Evolutionary conservation across 23 red algal species (phyloP).

Genomic region (Chondrus crispus): DNA sequence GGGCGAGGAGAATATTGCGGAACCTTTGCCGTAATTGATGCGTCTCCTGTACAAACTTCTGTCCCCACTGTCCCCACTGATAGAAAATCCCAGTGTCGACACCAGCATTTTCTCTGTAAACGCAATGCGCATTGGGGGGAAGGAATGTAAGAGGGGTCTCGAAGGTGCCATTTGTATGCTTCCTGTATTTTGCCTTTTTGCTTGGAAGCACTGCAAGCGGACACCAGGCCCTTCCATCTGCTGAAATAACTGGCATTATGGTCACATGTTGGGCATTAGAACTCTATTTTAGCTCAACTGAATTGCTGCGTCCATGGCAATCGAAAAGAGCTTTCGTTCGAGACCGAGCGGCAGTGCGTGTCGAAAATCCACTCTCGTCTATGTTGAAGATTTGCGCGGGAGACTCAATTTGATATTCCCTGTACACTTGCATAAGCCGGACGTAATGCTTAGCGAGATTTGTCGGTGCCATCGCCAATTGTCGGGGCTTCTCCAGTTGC

Average conservation of each 20-base stretch:
- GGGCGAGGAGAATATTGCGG: neutral
- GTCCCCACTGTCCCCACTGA: constrained; percentile 6
- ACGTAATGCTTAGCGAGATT: neutral
- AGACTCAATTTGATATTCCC: neutral
- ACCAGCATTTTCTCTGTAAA: neutral
- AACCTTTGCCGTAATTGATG: neutral
- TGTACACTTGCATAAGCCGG: neutral
- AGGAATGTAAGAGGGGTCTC: neutral
- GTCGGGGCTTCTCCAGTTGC: neutral
- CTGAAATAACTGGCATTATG: neutral
- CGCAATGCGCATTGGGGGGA: neutral
- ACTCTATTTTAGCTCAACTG: neutral
- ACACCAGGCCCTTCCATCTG: neutral
- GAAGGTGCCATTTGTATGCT: neutral
- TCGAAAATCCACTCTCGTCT: neutral
- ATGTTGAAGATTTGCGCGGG: neutral
- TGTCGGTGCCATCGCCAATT: neutral
- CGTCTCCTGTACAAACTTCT: neutral
- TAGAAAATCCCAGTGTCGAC: neutral
- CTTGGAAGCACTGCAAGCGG: neutral
- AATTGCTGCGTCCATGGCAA: neutral
- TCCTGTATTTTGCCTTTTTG: neutral
- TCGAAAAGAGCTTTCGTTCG: neutral
- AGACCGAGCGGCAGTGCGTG: neutral
- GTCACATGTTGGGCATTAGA: neutral